These are phyloP conservation scores for Botrytis fragariae DNA, from an alignment of 2,329 filamentous ascomycete species.

Conservation along the genomic window DNA sequence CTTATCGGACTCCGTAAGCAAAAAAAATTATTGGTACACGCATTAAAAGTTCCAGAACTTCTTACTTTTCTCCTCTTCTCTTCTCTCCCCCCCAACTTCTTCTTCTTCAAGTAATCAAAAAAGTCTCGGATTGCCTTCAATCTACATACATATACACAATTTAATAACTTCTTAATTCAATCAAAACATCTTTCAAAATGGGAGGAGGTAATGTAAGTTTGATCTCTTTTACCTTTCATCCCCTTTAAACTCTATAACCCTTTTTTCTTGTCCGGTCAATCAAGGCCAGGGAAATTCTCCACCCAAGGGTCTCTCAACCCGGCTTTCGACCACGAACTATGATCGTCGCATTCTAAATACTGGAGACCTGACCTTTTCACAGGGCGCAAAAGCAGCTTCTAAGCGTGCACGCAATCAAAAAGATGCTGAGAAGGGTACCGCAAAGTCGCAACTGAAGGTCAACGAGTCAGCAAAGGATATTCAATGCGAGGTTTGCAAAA, in stretches of 20 bases:
- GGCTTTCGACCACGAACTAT: not conserved
- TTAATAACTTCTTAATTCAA: constrained; percentile 12
- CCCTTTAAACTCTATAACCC: not conserved
- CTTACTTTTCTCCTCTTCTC: not conserved
- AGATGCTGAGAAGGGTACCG: constrained; percentile 48
- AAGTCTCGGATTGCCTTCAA: not conserved
- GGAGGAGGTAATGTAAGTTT: constrained; percentile 26
- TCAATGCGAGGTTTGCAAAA: constrained; percentile 74
- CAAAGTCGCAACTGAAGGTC: constrained; percentile 67
- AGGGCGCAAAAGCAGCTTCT: constrained; percentile 66
- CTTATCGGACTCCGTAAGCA: not conserved
- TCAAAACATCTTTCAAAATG: constrained; percentile 17
- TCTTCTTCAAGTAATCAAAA: not conserved
- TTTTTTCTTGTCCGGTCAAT: not conserved
- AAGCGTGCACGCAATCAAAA: constrained; percentile 72
- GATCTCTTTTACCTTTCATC: not conserved
- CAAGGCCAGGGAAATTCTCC: constrained; percentile 3
- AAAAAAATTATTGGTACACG: constrained; percentile 2
- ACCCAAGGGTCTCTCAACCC: constrained; percentile 5
- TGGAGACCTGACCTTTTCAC: constrained; percentile 12
- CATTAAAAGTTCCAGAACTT: constrained; percentile 7
- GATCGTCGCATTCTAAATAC: constrained; percentile 7
- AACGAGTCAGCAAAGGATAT: constrained; percentile 73
- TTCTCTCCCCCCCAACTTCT: not conserved
- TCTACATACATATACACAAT: not conserved